Evolutionary conservation across 169 alveolate genomes (phyloP).

Genomic region (Theileria annulata): DNA sequence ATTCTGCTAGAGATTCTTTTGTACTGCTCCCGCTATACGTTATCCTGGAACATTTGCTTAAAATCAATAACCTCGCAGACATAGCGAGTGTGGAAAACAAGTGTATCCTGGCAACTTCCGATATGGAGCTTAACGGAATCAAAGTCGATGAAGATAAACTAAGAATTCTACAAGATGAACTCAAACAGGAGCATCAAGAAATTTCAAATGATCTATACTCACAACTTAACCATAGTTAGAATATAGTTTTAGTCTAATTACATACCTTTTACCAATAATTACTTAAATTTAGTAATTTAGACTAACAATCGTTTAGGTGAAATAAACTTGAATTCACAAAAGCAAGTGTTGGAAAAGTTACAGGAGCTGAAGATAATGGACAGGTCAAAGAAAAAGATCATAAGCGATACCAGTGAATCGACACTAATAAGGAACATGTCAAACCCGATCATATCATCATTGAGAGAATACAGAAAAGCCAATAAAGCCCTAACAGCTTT

Average conservation of each 20-base stretch:
- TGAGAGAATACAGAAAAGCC: conserved; percentile 77
- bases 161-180: conserved; percentile 66
- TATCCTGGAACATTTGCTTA: conserved; percentile 71
- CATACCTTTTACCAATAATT: not conserved
- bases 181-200: conserved; percentile 62
- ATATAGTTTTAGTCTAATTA: not conserved
- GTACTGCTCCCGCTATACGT: conserved; percentile 78
- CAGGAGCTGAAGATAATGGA: conserved; percentile 75
- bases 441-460: conserved; percentile 76
- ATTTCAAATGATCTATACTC: conserved; percentile 63
- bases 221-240: conserved; percentile 63
- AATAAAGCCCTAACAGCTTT: conserved; percentile 83
- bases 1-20: conserved; percentile 81
- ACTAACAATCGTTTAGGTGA: conserved; percentile 19
- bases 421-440: conserved; percentile 75
- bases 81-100: conserved; percentile 79
- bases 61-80: conserved; percentile 61
- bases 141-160: conserved; percentile 71
- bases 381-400: conserved; percentile 50
- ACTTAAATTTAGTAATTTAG: conserved; percentile 48
- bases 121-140: conserved; percentile 84
- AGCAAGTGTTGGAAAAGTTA: conserved; percentile 66
- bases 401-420: conserved; percentile 79
- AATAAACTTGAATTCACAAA: conserved; percentile 81
- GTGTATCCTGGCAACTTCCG: conserved; percentile 80